A percentile compares a stretch with the other conserved stretches of the same genome.
These are phyloP conservation scores for Sporothrix phasma DNA, from an alignment of 2,329 filamentous ascomycete genomes.

Conservation along the genomic window DNA sequence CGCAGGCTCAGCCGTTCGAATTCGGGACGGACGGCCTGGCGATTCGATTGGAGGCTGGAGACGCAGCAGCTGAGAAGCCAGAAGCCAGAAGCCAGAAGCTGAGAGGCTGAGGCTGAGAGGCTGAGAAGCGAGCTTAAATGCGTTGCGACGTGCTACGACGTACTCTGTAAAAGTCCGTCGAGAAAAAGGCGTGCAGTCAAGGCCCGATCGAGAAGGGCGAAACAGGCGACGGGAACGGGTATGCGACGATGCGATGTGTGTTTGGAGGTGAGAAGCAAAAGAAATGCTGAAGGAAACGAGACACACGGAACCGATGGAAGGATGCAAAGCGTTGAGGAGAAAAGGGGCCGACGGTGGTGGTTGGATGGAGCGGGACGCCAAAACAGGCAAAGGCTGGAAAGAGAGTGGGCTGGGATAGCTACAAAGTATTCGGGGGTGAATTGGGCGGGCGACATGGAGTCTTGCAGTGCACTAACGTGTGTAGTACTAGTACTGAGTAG, in stretches of 20 bases:
- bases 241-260: not conserved
- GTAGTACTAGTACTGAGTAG: too few species aligned
- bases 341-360: conserved; percentile 12
- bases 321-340: conserved; percentile 7
- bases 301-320: conserved; percentile 5
- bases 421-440: too few species aligned
- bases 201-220: not conserved
- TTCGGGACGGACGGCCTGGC: not conserved
- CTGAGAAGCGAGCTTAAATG: not conserved
- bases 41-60: not conserved
- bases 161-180: not conserved
- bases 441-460: not conserved
- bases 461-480: not conserved
- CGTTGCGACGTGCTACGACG: not conserved
- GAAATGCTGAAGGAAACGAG: conserved; percentile 1
- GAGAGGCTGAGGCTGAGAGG: not conserved
- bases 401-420: conserved; percentile 14
- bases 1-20: conserved; percentile 4
- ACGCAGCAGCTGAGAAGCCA: not conserved
- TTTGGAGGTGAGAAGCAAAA: not conserved
- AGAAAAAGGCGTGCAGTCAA: not conserved
- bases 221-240: not conserved
- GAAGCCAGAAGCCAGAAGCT: too few species aligned
- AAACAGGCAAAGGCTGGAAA: conserved; percentile 3
- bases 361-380: conserved; percentile 13